Evolutionary conservation across 2,329 filamentous ascomycete species (phyloP), one percentile per base, ranked within the genome.

Genomic region (Phialemoniopsis sp.): DNA sequence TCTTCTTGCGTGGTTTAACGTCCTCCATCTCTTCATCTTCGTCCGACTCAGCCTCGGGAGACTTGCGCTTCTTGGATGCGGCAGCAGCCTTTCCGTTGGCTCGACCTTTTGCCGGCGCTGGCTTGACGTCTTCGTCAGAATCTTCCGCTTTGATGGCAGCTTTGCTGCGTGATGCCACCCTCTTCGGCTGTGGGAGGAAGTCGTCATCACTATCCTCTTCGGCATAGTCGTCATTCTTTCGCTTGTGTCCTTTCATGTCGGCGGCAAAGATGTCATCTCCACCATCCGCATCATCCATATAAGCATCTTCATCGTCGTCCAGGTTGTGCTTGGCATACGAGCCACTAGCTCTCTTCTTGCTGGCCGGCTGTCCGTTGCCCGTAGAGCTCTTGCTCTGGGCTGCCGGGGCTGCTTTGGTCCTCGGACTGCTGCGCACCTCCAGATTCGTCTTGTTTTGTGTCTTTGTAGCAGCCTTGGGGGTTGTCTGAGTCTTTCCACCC

Each of bases 261-360:
- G 85, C 82, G 13, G 83, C 85, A 60, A 90, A 90, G 15, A 95
- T 89, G 51, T 95, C 90, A 47, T 89, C 85, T n/a, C 78, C 85
- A 4, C 78, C 82, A 10, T 76, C 82, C 28, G 82, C 82, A 38
- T 87, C 84, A 15, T 87, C 78, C 48, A 85, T 63, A 42, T 76
- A 78, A 5, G 70, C 73, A 51, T 78, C 73, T 8, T 73, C 72
- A 42, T 80, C 74, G 29, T 78, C 71, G 29, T 76, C 60, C 5
- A 54, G 47, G 17, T 57, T 52, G 40, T 64, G 54, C 35, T 70
- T 66, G 37, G 62, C 63, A 39, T 67, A 60, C 2, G 67, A 56
- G 2, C 62, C 59, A 3, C 64, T 57, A 1, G 64, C 34, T 40
- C 64, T 65, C 48, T 70, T 75, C 44, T 68, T 71, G 28, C 63